Base-by-base conservation (phyloP, 495 filamentous ascomycete genomes). In the Xylaria flabelliformis region DNA sequence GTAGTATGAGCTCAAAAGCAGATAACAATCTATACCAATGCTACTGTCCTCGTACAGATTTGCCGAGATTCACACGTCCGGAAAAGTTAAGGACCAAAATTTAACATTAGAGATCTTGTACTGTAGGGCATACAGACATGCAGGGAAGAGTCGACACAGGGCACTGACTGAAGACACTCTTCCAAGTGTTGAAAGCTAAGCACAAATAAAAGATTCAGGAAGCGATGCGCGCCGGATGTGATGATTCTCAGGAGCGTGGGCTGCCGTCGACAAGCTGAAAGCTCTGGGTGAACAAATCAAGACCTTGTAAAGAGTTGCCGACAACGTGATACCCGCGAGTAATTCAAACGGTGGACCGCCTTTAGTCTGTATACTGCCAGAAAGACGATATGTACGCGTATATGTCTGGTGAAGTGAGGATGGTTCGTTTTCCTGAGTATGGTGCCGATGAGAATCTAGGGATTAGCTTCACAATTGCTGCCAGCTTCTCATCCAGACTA, bases 391-490 rank as follows among this genome's bases (percentile, higher is more conserved):
- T 62, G 42, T 48, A 50, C 12, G 42, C 1, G 55, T 4, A 12
- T 36, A 62, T 50, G 56, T 59, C 26, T 21, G 26, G 39, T 10
- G 15, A 71, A 6, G 41, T 2, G 36, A 71, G 24, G 66, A 39
- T 15, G 9, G 39, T 12, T 46, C 7, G 39, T 12, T 46, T 13
- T 42, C 66, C 53, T 21, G 51, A 59, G 53, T 21, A 34, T 58
- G 36, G 51, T 44, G 12, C 51, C 15, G 65, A 68, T 44, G 65
- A 69, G 36, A 69, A 59, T 12, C 36, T 69, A 15, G 66, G 46
- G 36, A 55, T 70, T 46, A 29, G 36, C 68, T 26, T 53, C 68
- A 51, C 41, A 29, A 34, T 19, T 13, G 46, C 53, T 51, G 15
- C 17, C 19, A 46, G 51, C 32, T 51, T 58, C 65, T 51, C 51